A percentile compares a stretch with the other conserved stretches of the same genome.
phyloP scores from a whole-genome alignment of 179 eudicot species.

The Pouteria campechiana region DNA sequence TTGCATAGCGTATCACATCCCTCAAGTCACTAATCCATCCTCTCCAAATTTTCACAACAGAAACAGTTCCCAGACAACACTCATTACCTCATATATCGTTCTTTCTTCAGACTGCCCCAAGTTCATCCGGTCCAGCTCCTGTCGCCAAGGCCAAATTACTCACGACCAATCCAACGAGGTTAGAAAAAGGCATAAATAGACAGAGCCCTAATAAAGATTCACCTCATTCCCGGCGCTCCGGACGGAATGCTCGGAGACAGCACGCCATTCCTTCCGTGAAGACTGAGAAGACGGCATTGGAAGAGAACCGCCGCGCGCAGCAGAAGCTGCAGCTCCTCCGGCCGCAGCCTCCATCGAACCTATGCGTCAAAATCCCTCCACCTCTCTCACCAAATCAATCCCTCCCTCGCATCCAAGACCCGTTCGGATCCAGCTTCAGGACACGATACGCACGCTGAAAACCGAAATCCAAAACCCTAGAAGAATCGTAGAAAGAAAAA shows the following conservation, averaged over 20 bases:
- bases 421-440: too few species aligned
- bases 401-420: too few species aligned
- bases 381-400: too few species aligned
- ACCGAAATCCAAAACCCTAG: too few species aligned
- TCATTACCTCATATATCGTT: slow-evolving; percentile 69
- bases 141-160: slow-evolving; percentile 1
- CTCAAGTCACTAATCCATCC: slow-evolving; percentile 1
- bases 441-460: too few species aligned
- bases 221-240: slow-evolving; percentile 53
- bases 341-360: slow-evolving; percentile 61
- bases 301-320: slow-evolving; percentile 46
- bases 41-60: background rate
- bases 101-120: slow-evolving; percentile 77
- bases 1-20: slow-evolving; percentile 20
- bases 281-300: slow-evolving; percentile 29
- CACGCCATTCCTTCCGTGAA: slow-evolving; percentile 81
- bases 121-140: slow-evolving; percentile 70
- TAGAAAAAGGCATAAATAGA: background rate
- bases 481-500: too few species aligned
- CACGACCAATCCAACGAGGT: slow-evolving; percentile 9
- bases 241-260: slow-evolving; percentile 52
- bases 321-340: slow-evolving; percentile 31
- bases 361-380: too few species aligned
- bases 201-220: background rate
- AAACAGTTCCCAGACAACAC: slow-evolving; percentile 6